Base-by-base conservation (phyloP, 2,329 filamentous ascomycete genomes). In the Catunica adiposa region DNA sequence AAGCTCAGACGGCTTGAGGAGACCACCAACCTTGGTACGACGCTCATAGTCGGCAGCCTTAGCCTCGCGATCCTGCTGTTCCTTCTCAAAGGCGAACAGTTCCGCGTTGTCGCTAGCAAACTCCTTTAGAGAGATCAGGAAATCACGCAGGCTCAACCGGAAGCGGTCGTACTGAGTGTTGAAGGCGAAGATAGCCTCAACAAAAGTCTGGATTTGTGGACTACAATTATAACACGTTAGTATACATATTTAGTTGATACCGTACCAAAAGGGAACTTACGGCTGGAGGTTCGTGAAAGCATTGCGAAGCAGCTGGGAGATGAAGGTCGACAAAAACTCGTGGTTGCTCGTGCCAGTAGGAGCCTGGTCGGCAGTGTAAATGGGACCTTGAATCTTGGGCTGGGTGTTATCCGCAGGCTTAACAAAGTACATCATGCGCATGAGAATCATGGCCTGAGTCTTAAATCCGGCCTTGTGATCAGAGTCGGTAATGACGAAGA, bases 381-480 rank as follows among this genome's bases (percentile, higher is more conserved):
- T 87, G 0, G 90, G 90, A 3, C 89, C 88, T 64, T 88, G 83
- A 57, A 98, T 89, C 76, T 95, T 96, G 55, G 89, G 84, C 26
- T 80, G 75, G 9, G 74, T 70, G 25, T 77, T 78, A 62, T 83
- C 80, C 31, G 79, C 78, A 1, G 80, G 80, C 62, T 89, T 80
- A n/a, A 96, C 82, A 56, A 96, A 89, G 75, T 89, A 94, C 72
- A 98, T 95, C 78, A 98, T 89, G 65, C 89, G 86, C 63, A 92
- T 89, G 59, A 98, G 73, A 51, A 98, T 75, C 79, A 92, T 84
- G 2, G 89, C 89, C 71, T 98, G 92, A 7, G 89, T 92, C 76
- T 98, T 98, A 76, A 98, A 98, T 0, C 92, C 92, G 59, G 92
- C 92, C 74, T 98, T 98, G 77, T 98, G 92, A 64, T 98, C 92